Evolutionary conservation across 2,329 filamentous ascomycete species (phyloP).

Genomic region (Pezicula radicicola): DNA sequence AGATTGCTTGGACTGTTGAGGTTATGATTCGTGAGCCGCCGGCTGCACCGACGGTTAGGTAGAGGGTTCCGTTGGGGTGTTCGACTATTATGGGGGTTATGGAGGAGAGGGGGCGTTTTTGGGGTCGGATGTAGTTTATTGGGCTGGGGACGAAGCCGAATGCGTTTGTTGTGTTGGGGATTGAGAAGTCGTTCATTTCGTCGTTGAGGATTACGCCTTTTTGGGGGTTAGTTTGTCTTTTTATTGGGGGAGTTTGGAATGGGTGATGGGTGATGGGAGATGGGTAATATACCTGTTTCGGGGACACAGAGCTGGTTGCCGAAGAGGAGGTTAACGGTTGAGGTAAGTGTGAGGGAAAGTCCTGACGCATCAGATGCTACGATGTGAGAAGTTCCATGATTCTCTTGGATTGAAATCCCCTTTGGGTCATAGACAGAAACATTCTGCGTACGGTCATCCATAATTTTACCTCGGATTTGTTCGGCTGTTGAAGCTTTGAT

Average conservation of each 20-base stretch:
- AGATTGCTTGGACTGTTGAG: slow-evolving; percentile 69
- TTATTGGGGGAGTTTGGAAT: no score
- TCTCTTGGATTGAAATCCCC: slow-evolving; percentile 63
- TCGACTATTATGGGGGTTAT: slow-evolving; percentile 80
- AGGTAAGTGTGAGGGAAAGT: slow-evolving; percentile 77
- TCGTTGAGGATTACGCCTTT: slow-evolving; percentile 42
- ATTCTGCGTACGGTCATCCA: slow-evolving; percentile 68
- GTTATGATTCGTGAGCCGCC: slow-evolving; percentile 85
- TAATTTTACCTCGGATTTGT: slow-evolving; percentile 63
- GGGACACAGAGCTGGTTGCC: slow-evolving; percentile 78
- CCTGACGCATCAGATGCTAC: slow-evolving; percentile 70
- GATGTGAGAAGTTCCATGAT: slow-evolving; percentile 72
- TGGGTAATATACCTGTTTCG: slow-evolving; percentile 61
- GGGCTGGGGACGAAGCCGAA: slow-evolving; percentile 82
- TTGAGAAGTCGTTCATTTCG: slow-evolving; percentile 79
- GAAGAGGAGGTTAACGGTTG: slow-evolving; percentile 85
- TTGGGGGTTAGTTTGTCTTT: no score
- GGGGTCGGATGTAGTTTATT: slow-evolving; percentile 76
- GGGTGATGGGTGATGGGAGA: background rate
- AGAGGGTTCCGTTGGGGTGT: slow-evolving; percentile 59
- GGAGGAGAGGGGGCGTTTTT: slow-evolving; percentile 80
- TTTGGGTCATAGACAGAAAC: slow-evolving; percentile 71
- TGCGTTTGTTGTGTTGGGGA: slow-evolving; percentile 71
- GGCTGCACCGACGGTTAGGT: slow-evolving; percentile 70
- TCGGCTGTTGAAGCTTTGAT: slow-evolving; percentile 57